These are phyloP conservation scores for Apiospora malaysiana DNA, from an alignment of 2,329 filamentous ascomycete species.

Conservation along the genomic window DNA sequence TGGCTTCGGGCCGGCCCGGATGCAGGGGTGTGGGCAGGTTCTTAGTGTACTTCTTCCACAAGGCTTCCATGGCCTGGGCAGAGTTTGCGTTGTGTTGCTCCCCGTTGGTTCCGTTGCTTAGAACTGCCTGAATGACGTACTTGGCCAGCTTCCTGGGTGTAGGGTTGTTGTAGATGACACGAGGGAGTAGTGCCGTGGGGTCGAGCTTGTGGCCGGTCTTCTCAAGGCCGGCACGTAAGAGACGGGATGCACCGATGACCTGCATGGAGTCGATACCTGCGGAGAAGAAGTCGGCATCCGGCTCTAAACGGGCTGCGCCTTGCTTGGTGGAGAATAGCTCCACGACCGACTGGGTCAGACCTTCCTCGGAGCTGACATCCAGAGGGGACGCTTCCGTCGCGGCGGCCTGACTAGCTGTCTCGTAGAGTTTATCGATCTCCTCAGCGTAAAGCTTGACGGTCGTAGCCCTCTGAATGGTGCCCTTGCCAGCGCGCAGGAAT, in stretches of 20 bases:
- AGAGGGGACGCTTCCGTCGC: conserved; percentile 33
- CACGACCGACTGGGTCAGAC: conserved; percentile 38
- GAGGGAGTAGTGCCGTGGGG: conserved; percentile 38
- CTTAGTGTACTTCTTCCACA: conserved; percentile 44
- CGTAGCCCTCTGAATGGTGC: background rate
- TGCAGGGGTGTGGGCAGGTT: conserved; percentile 31
- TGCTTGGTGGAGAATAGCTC: conserved; percentile 39
- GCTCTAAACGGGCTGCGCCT: conserved; percentile 35
- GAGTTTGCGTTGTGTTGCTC: conserved; percentile 31
- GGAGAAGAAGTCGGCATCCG: conserved; percentile 46
- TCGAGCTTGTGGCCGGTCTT: conserved; percentile 36
- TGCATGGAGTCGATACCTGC: conserved; percentile 49
- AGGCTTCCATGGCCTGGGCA: conserved; percentile 39
- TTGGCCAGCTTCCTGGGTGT: conserved; percentile 42
- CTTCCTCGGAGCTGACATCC: conserved; percentile 38
- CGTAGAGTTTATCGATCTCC: conserved; percentile 14
- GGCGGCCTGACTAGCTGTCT: conserved; percentile 26
- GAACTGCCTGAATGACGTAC: conserved; percentile 38
- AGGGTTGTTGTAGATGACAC: conserved; percentile 47
- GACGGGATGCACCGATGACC: conserved; percentile 44
- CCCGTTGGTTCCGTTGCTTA: conserved; percentile 26
- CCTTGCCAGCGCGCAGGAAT: conserved; percentile 14
- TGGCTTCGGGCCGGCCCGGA: conserved; percentile 36
- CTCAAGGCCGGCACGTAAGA: conserved; percentile 43
- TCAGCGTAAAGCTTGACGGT: background rate